These are phyloP conservation scores for Linum tenue DNA, from an alignment of 345 rosid species.

Conservation along the genomic window DNA sequence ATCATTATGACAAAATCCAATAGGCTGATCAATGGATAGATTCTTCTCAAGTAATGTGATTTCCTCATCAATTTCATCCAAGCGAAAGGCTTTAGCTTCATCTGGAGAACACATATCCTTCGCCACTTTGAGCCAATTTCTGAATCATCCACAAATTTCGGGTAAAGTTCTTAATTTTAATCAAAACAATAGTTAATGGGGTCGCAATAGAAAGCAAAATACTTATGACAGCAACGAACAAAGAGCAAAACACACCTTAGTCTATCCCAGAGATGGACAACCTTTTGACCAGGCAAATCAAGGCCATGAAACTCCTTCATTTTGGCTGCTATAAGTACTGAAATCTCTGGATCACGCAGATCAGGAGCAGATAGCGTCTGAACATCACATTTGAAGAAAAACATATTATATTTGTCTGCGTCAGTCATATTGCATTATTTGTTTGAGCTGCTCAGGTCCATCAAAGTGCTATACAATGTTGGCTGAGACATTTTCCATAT, in stretches of 20 bases:
- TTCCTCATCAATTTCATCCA: slow-evolving; percentile 21
- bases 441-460: neutral
- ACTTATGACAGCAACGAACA: neutral
- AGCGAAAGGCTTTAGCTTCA: slow-evolving; percentile 17
- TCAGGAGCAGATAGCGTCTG: slow-evolving; percentile 26
- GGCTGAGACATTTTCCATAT: too few species aligned
- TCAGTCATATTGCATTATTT: neutral
- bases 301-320: slow-evolving; percentile 26
- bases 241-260: slow-evolving; percentile 14
- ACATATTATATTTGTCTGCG: neutral
- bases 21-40: slow-evolving; percentile 9
- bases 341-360: slow-evolving; percentile 19
- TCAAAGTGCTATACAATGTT: too few species aligned
- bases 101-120: slow-evolving; percentile 17
- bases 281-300: slow-evolving; percentile 24
- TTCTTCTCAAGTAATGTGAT: slow-evolving; percentile 18
- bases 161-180: too few species aligned
- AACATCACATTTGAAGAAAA: neutral
- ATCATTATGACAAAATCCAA: slow-evolving; percentile 29
- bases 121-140: slow-evolving; percentile 24
- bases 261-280: slow-evolving; percentile 17
- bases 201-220: neutral
- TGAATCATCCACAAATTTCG: slow-evolving; percentile 1
- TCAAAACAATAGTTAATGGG: too few species aligned
- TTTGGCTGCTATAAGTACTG: slow-evolving; percentile 24